Evolutionary conservation across 169 alveolate genomes (phyloP), one percentile per base, ranked within the genome.

Genomic region (Cystoisospora suis): DNA sequence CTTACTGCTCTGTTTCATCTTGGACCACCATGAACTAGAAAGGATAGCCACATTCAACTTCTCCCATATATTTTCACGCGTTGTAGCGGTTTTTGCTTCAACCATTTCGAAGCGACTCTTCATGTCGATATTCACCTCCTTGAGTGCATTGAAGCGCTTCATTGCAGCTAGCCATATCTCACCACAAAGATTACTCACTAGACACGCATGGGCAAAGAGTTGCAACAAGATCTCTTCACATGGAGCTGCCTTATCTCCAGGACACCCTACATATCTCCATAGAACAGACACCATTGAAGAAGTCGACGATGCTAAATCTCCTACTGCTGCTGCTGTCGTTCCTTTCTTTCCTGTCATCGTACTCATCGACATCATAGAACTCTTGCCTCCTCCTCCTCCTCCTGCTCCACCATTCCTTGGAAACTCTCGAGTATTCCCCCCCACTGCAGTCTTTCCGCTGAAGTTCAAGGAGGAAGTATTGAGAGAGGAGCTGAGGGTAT

Each of bases 161-260:
- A 47, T 46, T 46, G 80, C 70, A 34, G 80, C 59, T 29, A 81
- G 75, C 91, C 91, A 87, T 9, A 87, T 47, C 56, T 70, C 91
- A 9, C 85, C 91, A 1, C 87, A 27, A 5, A 87, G 80, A 61
- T 75, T 87, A 36, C 69, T 77, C 12, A 75, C 91, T 44, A 87
- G 91, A 0, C 46, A 44, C 0, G 87, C 65, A 34, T 87, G 91
- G 0, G 91, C 38, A 23, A 87, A 87, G 9, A 87, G 75, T 58
- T 70, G 87, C 15, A 87, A 65, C 79, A 87, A 65, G 34, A 70
- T 80, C 29, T 42, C 80, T 29, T 61, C 87, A 17, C 72, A 47
- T 23, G 91, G 91, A 86, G 80, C 87, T 27, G 61, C 72, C 58
- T 87, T 44, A 75, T 81, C 91, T 46, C 91, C 44, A 80, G 72